These are phyloP conservation scores for Wickerhamiella dianesei DNA, from an alignment of 805 yeast species.

Conservation along the genomic window DNA sequence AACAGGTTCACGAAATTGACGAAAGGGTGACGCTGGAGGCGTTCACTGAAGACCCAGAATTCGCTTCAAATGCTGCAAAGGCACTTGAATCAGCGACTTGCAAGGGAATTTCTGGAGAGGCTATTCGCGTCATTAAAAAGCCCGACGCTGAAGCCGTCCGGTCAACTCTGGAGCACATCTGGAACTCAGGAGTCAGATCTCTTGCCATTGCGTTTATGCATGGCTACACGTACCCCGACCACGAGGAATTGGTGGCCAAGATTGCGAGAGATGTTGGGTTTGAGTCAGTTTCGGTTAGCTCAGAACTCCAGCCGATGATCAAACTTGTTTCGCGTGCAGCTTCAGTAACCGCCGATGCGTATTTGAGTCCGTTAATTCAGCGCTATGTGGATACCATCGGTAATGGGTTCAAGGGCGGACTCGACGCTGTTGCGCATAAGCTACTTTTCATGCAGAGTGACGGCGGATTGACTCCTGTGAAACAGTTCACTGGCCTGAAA, in stretches of 20 bases:
- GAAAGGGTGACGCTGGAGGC: constrained; percentile 81
- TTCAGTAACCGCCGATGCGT: constrained; percentile 71
- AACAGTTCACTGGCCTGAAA: constrained; percentile 68
- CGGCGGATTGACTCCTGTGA: constrained; percentile 83
- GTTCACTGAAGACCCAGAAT: constrained; percentile 57
- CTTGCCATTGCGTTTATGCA: constrained; percentile 62
- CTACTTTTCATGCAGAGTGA: constrained; percentile 81
- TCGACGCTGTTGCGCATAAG: constrained; percentile 27
- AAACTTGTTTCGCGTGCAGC: constrained; percentile 62
- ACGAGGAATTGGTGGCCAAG: constrained; percentile 45
- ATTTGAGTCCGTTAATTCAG: constrained; percentile 64
- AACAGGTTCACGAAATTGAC: constrained; percentile 67
- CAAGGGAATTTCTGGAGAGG: constrained; percentile 55
- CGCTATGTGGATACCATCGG: constrained; percentile 50
- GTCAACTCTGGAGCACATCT: constrained; percentile 32
- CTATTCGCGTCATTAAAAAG: constrained; percentile 39
- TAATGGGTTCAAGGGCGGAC: constrained; percentile 43
- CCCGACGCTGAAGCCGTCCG: constrained; percentile 37
- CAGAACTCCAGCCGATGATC: constrained; percentile 64
- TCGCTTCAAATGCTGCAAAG: constrained; percentile 11
- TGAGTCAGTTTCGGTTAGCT: constrained; percentile 51
- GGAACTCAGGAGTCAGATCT: constrained; percentile 47
- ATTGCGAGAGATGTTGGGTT: constrained; percentile 58
- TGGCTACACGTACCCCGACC: constrained; percentile 58
- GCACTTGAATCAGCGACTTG: constrained; percentile 28